Percentiles rank a stretch among this genome's conserved stretches.
These are phyloP conservation scores for Thermothielavioides terrestris DNA, from an alignment of 495 filamentous ascomycete species.

Conservation along the genomic window DNA sequence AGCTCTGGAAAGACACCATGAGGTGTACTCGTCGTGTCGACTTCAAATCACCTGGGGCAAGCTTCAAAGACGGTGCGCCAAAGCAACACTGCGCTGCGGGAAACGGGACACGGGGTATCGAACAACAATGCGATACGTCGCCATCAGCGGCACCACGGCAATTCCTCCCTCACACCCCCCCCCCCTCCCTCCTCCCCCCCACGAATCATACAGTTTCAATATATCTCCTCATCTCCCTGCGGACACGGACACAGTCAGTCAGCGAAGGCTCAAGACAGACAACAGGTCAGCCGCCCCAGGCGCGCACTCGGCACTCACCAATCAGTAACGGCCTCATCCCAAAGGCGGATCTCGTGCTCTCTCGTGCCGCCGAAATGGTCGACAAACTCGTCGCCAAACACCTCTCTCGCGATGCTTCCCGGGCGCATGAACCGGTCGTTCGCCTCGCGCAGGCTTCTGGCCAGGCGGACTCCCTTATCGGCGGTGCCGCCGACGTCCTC, in stretches of 20 bases:
- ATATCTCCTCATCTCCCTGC: constrained; percentile 59
- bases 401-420: constrained; percentile 78
- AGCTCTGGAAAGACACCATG: too few relatives aligned
- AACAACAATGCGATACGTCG: background rate
- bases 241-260: background rate
- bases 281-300: too few relatives aligned
- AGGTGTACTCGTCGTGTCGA: too few relatives aligned
- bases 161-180: background rate
- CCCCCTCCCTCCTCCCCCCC: background rate
- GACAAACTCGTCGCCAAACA: constrained; percentile 90
- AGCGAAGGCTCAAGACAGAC: background rate
- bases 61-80: too few relatives aligned
- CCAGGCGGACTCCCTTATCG: constrained; percentile 63
- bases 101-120: too few relatives aligned
- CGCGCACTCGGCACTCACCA: too few relatives aligned
- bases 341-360: constrained; percentile 81
- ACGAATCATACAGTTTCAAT: constrained; percentile 58
- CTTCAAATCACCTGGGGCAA: too few relatives aligned
- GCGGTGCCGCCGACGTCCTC: constrained; percentile 61
- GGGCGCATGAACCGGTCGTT: constrained; percentile 61
- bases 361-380: constrained; percentile 91
- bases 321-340: constrained; percentile 93
- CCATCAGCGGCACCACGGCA: background rate
- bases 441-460: constrained; percentile 75
- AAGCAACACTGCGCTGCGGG: too few relatives aligned